phyloP scores from a whole-genome alignment of 805 yeast genomes.

The Zygoascus tannicola region DNA sequence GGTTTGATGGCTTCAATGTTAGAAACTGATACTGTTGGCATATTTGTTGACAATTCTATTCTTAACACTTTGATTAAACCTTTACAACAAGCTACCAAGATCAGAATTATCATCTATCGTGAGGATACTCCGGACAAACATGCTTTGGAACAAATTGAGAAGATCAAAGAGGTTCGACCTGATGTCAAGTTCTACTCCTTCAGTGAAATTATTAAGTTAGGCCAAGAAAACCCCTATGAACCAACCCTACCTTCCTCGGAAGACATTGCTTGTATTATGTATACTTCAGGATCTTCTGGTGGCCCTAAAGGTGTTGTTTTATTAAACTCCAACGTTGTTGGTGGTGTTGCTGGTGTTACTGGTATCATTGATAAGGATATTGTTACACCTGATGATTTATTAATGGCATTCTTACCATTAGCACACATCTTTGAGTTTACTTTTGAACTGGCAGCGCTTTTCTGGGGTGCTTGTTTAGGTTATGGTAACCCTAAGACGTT shows the following conservation, averaged over 20 bases:
- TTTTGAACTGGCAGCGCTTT: constrained; percentile 67
- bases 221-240: constrained; percentile 41
- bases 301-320: constrained; percentile 77
- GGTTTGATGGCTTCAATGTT: constrained; percentile 73
- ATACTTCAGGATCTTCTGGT: constrained; percentile 82
- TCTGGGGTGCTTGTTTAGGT: constrained; percentile 88
- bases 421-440: constrained; percentile 94
- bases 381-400: constrained; percentile 52
- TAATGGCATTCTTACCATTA: constrained; percentile 84
- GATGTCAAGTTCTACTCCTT: constrained; percentile 59
- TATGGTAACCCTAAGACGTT: constrained; percentile 90
- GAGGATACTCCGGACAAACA: constrained; percentile 55
- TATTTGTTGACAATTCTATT: constrained; percentile 77
- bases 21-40: constrained; percentile 69
- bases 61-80: constrained; percentile 63
- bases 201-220: constrained; percentile 58
- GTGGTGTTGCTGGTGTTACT: constrained; percentile 80
- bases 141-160: constrained; percentile 47
- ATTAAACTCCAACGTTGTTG: constrained; percentile 56
- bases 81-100: constrained; percentile 47
- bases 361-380: constrained; percentile 45
- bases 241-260: constrained; percentile 43
- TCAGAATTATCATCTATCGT: constrained; percentile 64
- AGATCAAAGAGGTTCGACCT: constrained; percentile 60
- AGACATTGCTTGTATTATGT: constrained; percentile 69